Conservation (phyloP, 2,329 filamentous ascomycete genomes). For the Didymella lethalis region DNA sequence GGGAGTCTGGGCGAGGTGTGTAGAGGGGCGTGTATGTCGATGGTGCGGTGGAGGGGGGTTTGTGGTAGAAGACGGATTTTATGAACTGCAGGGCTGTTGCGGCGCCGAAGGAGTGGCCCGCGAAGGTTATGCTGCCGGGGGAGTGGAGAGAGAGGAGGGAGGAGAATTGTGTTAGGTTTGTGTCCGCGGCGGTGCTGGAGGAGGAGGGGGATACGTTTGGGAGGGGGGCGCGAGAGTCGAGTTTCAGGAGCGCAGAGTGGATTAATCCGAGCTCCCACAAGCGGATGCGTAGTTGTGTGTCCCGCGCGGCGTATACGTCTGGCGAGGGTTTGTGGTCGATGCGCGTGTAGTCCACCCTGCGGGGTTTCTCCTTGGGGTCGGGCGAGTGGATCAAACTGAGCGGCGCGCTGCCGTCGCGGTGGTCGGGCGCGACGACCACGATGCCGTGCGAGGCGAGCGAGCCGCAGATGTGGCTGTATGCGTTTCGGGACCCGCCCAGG, state of each 20-base stretch:
- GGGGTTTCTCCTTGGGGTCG: constrained; percentile 45
- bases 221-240: constrained; percentile 65
- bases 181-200: constrained; percentile 49
- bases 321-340: constrained; percentile 69
- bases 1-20: constrained; percentile 62
- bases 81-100: constrained; percentile 77
- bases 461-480: constrained; percentile 83
- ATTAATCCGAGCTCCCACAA: constrained; percentile 80
- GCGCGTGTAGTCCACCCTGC: constrained; percentile 54
- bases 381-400: constrained; percentile 75
- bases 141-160: constrained; percentile 71
- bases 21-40: constrained; percentile 65
- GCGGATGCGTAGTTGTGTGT: constrained; percentile 76
- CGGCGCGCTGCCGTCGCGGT: constrained; percentile 81
- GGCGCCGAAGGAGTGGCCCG: constrained; percentile 83
- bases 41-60: constrained; percentile 51
- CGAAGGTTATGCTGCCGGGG: constrained; percentile 76
- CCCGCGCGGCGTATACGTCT: constrained; percentile 71
- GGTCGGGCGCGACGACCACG: constrained; percentile 81
- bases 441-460: constrained; percentile 82
- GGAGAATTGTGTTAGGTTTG: constrained; percentile 65
- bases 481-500: constrained; percentile 79
- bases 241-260: constrained; percentile 70
- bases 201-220: constrained; percentile 56
- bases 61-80: constrained; percentile 75